Evolutionary conservation across 805 yeast species (phyloP), one percentile per base, ranked within the genome.

Genomic region (Wickerhamomyces chaumierensis): DNA sequence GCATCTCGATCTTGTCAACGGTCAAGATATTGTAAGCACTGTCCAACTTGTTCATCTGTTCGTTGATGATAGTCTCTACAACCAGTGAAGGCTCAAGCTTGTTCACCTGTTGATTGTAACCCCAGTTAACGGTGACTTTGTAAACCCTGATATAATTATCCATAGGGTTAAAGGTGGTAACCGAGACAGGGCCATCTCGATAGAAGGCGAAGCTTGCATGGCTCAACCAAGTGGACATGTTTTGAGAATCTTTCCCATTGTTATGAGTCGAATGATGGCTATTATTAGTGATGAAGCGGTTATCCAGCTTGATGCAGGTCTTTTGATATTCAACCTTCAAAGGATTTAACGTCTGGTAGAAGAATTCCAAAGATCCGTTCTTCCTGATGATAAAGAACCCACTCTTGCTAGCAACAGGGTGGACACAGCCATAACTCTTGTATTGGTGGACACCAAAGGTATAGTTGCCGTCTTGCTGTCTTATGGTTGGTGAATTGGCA

Each of bases 341-440:
- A 12, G 28, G 29, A 15, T 35, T 38, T 16, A 77, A 75, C 14
- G 46, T 39, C 52, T 79, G 90, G 51, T 71, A 79, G 63, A 77
- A 76, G 21, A 80, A 55, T 18, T 68, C 61, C 32, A 78, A 57
- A 39, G 66, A 63, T 2, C 92, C 94, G 46, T 75, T 73, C 39
- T 69, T 65, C 34, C 90, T 65, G 31, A 83, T 61, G 1, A 75
- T 76, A 18, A 83, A 58, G 48, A 86, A 75, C 2, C 88, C 92
- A 41, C 81, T 81, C 45, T 79, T 80, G 3, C 79, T 66, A 14
- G 69, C 56, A 18, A 75, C 58, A 3, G 94, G 92, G 56, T 83
- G 92, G 47, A 74, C 60, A 1, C 77, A 70, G 5, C 85, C 83
- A 39, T 63, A 61, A 1, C 84, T 66, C 48, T 68, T 71, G 42